These are phyloP conservation scores for Podospora didyma DNA, from an alignment of 495 filamentous ascomycete genomes.

Conservation along the genomic window DNA sequence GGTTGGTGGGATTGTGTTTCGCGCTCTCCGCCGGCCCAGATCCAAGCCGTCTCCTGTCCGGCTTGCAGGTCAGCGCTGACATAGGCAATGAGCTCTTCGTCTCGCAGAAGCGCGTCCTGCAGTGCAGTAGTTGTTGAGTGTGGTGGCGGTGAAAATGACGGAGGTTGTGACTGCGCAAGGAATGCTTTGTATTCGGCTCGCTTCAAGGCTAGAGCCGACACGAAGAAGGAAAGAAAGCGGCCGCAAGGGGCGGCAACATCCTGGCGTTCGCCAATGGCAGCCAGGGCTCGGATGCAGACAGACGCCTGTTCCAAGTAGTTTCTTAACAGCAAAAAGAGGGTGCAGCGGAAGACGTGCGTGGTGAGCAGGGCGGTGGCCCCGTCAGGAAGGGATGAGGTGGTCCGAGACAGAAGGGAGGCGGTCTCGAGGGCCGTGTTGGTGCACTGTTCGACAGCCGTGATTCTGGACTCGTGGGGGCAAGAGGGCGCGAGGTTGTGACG, in stretches of 20 bases:
- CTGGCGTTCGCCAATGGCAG: slow-evolving; percentile 63
- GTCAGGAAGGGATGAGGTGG: slow-evolving; percentile 39
- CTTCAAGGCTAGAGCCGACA: slow-evolving; percentile 58
- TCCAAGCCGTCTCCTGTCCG: slow-evolving; percentile 73
- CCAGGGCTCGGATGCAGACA: slow-evolving; percentile 66
- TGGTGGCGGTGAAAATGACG: slow-evolving; percentile 12
- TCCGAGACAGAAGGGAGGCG: slow-evolving; percentile 65
- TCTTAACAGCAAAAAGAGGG: slow-evolving; percentile 72
- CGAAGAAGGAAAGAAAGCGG: slow-evolving; percentile 79
- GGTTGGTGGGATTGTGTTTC: slow-evolving; percentile 23
- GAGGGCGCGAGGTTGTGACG: slow-evolving; percentile 83
- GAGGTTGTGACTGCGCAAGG: slow-evolving; percentile 24
- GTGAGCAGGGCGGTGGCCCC: slow-evolving; percentile 54
- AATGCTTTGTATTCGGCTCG: slow-evolving; percentile 44
- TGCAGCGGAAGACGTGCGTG: slow-evolving; percentile 86
- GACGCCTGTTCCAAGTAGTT: slow-evolving; percentile 68
- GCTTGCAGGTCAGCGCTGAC: slow-evolving; percentile 88
- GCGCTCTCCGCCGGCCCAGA: slow-evolving; percentile 70
- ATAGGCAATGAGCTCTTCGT: slow-evolving; percentile 90
- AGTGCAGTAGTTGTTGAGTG: slow-evolving; percentile 21
- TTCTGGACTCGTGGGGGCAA: slow-evolving; percentile 60
- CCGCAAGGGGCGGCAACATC: slow-evolving; percentile 76
- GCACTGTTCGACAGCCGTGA: slow-evolving; percentile 73
- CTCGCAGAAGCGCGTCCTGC: slow-evolving; percentile 56
- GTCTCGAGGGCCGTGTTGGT: slow-evolving; percentile 72